Evolutionary conservation across 345 rosid genomes (phyloP).

Genomic region (Jatropha curcas): DNA sequence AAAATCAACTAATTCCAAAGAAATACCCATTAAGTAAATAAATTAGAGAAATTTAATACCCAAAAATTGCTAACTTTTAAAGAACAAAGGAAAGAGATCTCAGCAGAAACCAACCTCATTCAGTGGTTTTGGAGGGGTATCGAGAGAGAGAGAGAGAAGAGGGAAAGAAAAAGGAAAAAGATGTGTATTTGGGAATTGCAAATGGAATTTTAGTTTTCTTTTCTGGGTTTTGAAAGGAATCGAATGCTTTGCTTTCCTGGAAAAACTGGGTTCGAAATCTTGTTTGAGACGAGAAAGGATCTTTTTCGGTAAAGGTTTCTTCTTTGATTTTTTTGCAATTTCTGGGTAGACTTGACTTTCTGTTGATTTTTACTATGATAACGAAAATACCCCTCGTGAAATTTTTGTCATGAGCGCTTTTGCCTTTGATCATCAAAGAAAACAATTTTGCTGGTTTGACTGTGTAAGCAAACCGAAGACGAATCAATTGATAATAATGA

Average conservation of each 20-base stretch:
- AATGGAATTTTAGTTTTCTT: background rate
- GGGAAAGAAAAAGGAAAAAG: background rate
- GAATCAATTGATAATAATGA: too few relatives aligned
- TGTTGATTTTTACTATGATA: background rate
- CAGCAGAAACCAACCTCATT: background rate
- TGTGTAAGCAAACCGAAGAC: too few relatives aligned
- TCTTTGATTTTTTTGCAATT: background rate
- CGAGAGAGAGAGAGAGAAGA: background rate
- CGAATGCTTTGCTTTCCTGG: background rate
- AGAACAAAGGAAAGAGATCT: background rate
- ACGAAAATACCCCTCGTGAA: constrained; percentile 2
- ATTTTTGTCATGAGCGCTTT: background rate
- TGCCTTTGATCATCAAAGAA: too few relatives aligned
- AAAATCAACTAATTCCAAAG: background rate
- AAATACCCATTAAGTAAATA: background rate
- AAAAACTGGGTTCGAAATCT: background rate
- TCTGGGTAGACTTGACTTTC: background rate
- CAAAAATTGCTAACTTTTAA: background rate
- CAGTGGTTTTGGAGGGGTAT: background rate
- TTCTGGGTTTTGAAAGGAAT: background rate
- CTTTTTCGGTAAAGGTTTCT: background rate
- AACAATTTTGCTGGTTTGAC: too few relatives aligned
- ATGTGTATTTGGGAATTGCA: background rate
- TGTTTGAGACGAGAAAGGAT: background rate
- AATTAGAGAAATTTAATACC: background rate